Conservation (phyloP, 176 grass and related monocot genomes). For the Avena insularis region DNA sequence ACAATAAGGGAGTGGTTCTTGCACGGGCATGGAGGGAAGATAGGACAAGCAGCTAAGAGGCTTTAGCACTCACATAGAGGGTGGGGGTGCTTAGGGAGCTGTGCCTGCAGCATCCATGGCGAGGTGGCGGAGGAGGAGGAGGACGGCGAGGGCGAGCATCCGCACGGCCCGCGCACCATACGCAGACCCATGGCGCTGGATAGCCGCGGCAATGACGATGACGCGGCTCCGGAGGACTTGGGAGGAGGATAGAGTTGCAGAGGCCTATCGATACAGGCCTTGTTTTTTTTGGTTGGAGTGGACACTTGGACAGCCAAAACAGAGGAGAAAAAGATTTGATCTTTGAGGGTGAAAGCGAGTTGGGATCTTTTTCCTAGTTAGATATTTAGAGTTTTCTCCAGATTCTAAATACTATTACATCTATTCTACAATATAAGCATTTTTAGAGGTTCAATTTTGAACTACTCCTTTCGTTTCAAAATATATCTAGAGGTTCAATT, state of each 20-base stretch:
- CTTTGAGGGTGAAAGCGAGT: constrained; percentile 44
- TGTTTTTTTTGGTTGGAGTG: constrained; percentile 29
- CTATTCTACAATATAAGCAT: too few relatives aligned
- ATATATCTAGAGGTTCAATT: too few relatives aligned
- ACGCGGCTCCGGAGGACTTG: background rate
- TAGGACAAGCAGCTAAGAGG: background rate
- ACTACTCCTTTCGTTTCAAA: too few relatives aligned
- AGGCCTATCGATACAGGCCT: constrained; percentile 12
- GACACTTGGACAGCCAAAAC: background rate
- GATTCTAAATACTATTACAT: too few relatives aligned
- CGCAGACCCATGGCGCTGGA: constrained; percentile 43
- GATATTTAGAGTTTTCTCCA: constrained; percentile 4
- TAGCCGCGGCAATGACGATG: background rate
- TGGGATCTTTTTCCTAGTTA: constrained; percentile 32
- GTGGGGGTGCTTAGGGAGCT: constrained; percentile 29
- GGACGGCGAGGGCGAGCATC: background rate
- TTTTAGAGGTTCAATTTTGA: too few relatives aligned
- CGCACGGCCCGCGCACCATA: constrained; percentile 42
- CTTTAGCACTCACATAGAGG: constrained; percentile 37
- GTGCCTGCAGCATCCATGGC: constrained; percentile 43
- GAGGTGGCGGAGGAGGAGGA: constrained; percentile 10
- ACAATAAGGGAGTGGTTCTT: background rate
- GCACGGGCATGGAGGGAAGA: background rate
- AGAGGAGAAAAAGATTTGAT: background rate
- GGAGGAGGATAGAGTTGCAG: background rate